Base-by-base conservation (phyloP, 2,329 filamentous ascomycete species). In the Aureobasidium sp. region DNA sequence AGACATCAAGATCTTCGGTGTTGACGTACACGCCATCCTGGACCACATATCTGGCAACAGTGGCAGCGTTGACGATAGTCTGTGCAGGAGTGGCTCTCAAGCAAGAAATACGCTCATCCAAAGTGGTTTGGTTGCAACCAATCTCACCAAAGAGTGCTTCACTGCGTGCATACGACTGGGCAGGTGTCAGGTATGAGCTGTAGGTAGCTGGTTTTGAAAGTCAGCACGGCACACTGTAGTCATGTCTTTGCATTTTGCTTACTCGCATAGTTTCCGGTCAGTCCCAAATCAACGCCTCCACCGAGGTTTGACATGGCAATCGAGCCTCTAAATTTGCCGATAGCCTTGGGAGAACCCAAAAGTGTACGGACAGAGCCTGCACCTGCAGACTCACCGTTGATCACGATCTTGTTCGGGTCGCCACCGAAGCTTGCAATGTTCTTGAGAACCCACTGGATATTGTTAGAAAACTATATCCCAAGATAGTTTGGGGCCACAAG, bases 11-110 rank as follows among this genome's bases (percentile, higher is more conserved):
- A 30, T 74, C 64, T 5, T 76, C 68, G 6, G 75, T 72, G 57
- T 75, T 70, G 56, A 83, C 73, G 53, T 78, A 79, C 7, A 69
- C 75, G 22, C 79, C 79, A 55, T 84, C 80, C 44, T 81, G 74
- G 6, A 84, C 79, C 4, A 80, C 71, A 55, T 76, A 79, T 37
- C 76, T 71, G 3, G 76, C 74, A 10, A 71, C 67, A 0, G 70
- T 71, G 7, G 60, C 57, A n/a, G 75, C 60, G 4, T 59, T 60
- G 4, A 70, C 68, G 2, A 80, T 64, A 0, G 65, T 67, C 3
- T 65, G 58, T 0, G 75, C 69, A 0, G 76, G 73, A 4, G 79
- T 60, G 27, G 70, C 62, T 34, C 76, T 72, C 17, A 83, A 70
- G 58, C 80, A 82, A 16, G 73, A 69, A 29, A 82, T 76, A 30